Evolutionary conservation across 2,329 filamentous ascomycete genomes (phyloP).

Genomic region (Curvularia lunata): DNA sequence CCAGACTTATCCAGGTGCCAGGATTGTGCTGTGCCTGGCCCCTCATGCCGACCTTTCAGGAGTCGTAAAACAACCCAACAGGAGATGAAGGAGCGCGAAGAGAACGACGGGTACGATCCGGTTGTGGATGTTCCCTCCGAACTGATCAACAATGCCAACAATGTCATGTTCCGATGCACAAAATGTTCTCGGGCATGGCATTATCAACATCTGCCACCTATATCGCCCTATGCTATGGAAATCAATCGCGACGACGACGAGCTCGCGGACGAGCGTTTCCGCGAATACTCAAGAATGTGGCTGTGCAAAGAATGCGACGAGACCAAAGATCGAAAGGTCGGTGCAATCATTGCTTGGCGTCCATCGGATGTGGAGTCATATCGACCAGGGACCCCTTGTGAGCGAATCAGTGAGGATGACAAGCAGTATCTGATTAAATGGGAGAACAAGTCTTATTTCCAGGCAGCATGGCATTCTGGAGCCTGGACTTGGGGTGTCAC

Average conservation of each 20-base stretch:
- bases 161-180: conserved; percentile 82
- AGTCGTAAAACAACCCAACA: conserved; percentile 74
- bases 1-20: conserved; percentile 77
- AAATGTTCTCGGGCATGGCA: conserved; percentile 82
- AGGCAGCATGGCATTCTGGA: conserved; percentile 85
- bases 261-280: conserved; percentile 66
- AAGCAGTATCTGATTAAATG: conserved; percentile 95
- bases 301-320: conserved; percentile 78
- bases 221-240: conserved; percentile 52
- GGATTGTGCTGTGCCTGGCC: conserved; percentile 68
- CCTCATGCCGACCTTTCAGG: conserved; percentile 77
- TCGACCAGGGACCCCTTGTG: conserved; percentile 58
- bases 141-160: conserved; percentile 75
- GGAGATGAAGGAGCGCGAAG: conserved; percentile 81
- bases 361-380: conserved; percentile 67
- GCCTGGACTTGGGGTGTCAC: conserved; percentile 83
- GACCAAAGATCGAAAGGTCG: conserved; percentile 67
- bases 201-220: conserved; percentile 76
- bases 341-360: conserved; percentile 87
- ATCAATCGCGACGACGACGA: conserved; percentile 55
- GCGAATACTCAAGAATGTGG: conserved; percentile 78
- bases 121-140: conserved; percentile 66
- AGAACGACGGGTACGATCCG: conserved; percentile 81
- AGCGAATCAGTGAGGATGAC: conserved; percentile 72
- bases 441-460: conserved; percentile 79